Evolutionary conservation across 1,139 yeast species (phyloP).

Genomic region (Entelexis paramagnoliae): DNA sequence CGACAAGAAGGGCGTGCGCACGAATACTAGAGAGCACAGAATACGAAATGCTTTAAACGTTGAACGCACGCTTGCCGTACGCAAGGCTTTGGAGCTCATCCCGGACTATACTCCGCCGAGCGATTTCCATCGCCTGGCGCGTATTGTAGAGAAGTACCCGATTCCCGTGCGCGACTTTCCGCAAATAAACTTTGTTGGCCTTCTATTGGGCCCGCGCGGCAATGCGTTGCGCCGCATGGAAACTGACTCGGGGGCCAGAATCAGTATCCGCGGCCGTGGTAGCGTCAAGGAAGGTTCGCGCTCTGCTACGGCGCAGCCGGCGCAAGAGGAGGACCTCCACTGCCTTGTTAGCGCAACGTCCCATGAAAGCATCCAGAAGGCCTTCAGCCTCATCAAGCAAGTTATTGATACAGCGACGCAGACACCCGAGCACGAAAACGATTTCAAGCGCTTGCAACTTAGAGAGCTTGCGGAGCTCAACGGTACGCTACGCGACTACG

Average conservation of each 20-base stretch:
- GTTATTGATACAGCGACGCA: constrained; percentile 71
- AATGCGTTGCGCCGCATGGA: constrained; percentile 74
- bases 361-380: constrained; percentile 65
- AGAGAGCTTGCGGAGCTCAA: constrained; percentile 85
- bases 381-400: constrained; percentile 62
- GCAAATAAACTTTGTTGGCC: constrained; percentile 84
- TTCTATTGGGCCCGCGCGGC: constrained; percentile 91
- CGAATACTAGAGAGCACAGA: constrained; percentile 70
- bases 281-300: constrained; percentile 87
- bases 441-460: constrained; percentile 78
- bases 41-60: constrained; percentile 53
- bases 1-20: constrained; percentile 70
- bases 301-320: constrained; percentile 30
- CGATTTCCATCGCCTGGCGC: constrained; percentile 63
- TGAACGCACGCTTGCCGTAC: constrained; percentile 71
- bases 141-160: constrained; percentile 68
- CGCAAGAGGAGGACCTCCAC: constrained; percentile 68
- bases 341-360: constrained; percentile 79
- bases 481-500: constrained; percentile 84
- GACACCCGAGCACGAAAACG: constrained; percentile 90
- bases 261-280: constrained; percentile 87
- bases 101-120: constrained; percentile 77
- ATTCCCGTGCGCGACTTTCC: constrained; percentile 85
- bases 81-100: constrained; percentile 56
- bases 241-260: constrained; percentile 70